Evolutionary conservation across 2,329 filamentous ascomycete species (phyloP).

Genomic region (Malbranchea zuffiana): DNA sequence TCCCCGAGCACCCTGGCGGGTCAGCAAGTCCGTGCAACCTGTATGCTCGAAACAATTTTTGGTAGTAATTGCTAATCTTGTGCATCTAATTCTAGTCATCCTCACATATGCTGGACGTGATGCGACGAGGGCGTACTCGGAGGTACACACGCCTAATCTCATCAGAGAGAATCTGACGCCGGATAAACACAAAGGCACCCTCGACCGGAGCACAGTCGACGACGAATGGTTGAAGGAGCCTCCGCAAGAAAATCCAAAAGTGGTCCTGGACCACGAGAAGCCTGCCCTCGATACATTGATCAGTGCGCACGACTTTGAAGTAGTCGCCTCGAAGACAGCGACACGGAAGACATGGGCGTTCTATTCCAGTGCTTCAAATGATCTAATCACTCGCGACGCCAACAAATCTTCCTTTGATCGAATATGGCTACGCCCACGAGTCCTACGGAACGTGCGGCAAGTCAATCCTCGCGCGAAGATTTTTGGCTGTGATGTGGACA

Average conservation of each 20-base stretch:
- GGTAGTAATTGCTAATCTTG: slow-evolving; percentile 2
- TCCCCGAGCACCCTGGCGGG: slow-evolving; percentile 53
- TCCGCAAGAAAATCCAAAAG: slow-evolving; percentile 22
- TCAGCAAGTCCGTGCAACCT: slow-evolving; percentile 28
- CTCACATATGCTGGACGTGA: slow-evolving; percentile 37
- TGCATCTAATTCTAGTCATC: slow-evolving; percentile 27
- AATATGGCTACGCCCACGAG: slow-evolving; percentile 50
- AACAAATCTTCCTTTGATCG: slow-evolving; percentile 46
- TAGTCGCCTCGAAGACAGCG: slow-evolving; percentile 45
- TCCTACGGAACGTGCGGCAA: slow-evolving; percentile 45
- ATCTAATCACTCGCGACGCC: slow-evolving; percentile 45
- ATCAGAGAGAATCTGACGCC: slow-evolving; percentile 33
- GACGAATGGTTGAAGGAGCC: slow-evolving; percentile 38
- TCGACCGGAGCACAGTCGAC: slow-evolving; percentile 41
- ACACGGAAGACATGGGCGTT: slow-evolving; percentile 59
- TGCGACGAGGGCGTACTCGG: slow-evolving; percentile 36
- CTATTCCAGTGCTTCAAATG: slow-evolving; percentile 55
- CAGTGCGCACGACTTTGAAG: slow-evolving; percentile 51
- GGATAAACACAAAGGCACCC: slow-evolving; percentile 40
- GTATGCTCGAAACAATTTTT: neutral
- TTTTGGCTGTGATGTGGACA: slow-evolving; percentile 41
- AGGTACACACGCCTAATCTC: slow-evolving; percentile 39
- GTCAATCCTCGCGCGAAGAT: slow-evolving; percentile 45
- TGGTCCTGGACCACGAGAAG: slow-evolving; percentile 18
- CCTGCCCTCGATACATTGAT: slow-evolving; percentile 44